Percentiles rank a stretch among this genome's conserved stretches.
Conservation (phyloP, 495 filamentous ascomycete species). For the Aspergillus avenaceus region DNA sequence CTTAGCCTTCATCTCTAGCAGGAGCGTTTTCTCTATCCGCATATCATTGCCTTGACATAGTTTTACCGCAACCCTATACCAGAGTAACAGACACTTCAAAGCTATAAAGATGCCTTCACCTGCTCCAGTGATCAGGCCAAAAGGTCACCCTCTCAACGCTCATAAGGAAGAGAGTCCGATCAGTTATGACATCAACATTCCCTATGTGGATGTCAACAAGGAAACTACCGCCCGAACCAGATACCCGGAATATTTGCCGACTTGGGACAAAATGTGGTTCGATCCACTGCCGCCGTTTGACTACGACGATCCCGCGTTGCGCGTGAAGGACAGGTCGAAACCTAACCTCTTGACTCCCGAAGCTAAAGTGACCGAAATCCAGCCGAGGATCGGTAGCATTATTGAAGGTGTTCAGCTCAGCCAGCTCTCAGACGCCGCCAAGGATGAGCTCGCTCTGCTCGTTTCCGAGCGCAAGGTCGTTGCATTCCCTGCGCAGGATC, state of each 20-base stretch:
- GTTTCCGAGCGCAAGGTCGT: constrained; percentile 75
- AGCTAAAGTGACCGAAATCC: constrained; percentile 57
- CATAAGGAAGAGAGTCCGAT: constrained; percentile 40
- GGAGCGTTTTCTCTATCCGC: not conserved
- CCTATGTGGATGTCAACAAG: constrained; percentile 43
- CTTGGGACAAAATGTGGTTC: constrained; percentile 61
- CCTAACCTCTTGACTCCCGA: constrained; percentile 47
- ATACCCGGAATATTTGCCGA: constrained; percentile 59
- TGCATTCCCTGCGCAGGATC: constrained; percentile 68
- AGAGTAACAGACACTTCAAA: not conserved
- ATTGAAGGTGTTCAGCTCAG: constrained; percentile 70
- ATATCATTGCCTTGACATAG: not conserved
- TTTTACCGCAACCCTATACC: not conserved
- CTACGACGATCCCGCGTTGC: constrained; percentile 55
- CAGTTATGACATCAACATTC: constrained; percentile 56
- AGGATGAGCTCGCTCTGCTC: constrained; percentile 74
- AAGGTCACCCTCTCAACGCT: constrained; percentile 22
- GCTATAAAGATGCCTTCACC: constrained; percentile 33
- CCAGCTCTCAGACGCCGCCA: constrained; percentile 61
- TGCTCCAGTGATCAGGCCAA: constrained; percentile 30
- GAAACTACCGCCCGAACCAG: constrained; percentile 38
- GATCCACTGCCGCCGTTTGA: constrained; percentile 55
- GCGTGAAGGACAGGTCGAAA: constrained; percentile 52
- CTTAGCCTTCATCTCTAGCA: not conserved
- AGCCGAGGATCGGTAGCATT: constrained; percentile 67